phyloP scores from a whole-genome alignment of 805 yeast genomes.

The Candida fluviatilis region DNA sequence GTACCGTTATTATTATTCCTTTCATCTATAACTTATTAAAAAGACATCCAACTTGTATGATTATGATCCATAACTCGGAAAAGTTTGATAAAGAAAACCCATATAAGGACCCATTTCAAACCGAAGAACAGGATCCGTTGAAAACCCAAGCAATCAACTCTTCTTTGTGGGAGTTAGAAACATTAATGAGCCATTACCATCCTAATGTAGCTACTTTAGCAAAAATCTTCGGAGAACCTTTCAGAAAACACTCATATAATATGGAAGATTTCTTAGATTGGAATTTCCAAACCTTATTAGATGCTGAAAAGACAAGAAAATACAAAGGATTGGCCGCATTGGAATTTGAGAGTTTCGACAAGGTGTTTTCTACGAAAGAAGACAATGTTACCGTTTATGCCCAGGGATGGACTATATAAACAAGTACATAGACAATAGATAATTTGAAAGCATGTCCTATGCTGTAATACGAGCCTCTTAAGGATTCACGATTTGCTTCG shows the following conservation, averaged over 20 bases:
- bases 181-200: constrained; percentile 81
- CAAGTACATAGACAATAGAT: not conserved
- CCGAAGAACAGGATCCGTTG: constrained; percentile 66
- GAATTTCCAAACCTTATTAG: constrained; percentile 65
- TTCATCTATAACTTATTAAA: constrained; percentile 84
- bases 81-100: constrained; percentile 13
- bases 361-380: constrained; percentile 21
- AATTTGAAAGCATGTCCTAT: too few species aligned
- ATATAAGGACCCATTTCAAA: constrained; percentile 63
- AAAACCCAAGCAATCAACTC: constrained; percentile 76
- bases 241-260: constrained; percentile 78
- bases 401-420: constrained; percentile 25
- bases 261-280: constrained; percentile 95
- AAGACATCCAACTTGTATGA: constrained; percentile 93
- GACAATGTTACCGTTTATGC: constrained; percentile 16
- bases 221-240: constrained; percentile 83
- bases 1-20: constrained; percentile 84
- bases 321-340: constrained; percentile 72
- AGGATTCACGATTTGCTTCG: too few species aligned
- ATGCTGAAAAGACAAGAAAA: constrained; percentile 58
- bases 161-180: constrained; percentile 88
- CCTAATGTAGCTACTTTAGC: constrained; percentile 94
- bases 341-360: constrained; percentile 60
- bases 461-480: too few species aligned
- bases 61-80: constrained; percentile 62